These are phyloP conservation scores for Cymbopogon citratus DNA, from an alignment of 176 grass and related monocot genomes.

Conservation along the genomic window DNA sequence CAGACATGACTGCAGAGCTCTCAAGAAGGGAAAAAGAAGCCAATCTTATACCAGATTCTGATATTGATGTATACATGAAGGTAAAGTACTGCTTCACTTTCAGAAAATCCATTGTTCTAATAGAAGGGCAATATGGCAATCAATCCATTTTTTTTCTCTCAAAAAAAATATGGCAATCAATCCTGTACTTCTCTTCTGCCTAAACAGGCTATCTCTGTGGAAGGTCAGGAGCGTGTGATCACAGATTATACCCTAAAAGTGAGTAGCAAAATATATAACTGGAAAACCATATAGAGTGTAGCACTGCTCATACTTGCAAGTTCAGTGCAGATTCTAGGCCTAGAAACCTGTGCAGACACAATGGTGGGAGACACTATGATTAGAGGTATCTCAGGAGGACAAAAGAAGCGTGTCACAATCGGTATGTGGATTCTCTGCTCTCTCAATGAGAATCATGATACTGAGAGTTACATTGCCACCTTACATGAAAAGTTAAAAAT, in stretches of 20 bases:
- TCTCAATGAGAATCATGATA: not conserved
- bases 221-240: no score
- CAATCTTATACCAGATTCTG: conserved; percentile 73
- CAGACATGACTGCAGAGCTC: conserved; percentile 85
- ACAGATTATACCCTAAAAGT: no score
- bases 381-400: conserved; percentile 40
- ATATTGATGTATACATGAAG: conserved; percentile 76
- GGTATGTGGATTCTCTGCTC: not conserved
- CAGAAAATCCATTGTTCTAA: no score
- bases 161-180: no score
- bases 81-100: no score
- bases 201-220: no score
- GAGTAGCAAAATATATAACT: no score
- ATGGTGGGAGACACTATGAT: conserved; percentile 46
- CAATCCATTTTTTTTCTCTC: no score
- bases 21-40: conserved; percentile 94
- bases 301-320: no score
- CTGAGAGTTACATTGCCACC: no score
- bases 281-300: no score
- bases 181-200: not conserved
- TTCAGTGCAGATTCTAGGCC: conserved; percentile 32
- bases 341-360: conserved; percentile 42
- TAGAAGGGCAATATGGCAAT: no score
- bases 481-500: not conserved
- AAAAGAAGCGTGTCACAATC: conserved; percentile 52